Evolutionary conservation across 2,329 filamentous ascomycete species (phyloP), one percentile per base, ranked within the genome.

Genomic region (Colletotrichum truncatum): DNA sequence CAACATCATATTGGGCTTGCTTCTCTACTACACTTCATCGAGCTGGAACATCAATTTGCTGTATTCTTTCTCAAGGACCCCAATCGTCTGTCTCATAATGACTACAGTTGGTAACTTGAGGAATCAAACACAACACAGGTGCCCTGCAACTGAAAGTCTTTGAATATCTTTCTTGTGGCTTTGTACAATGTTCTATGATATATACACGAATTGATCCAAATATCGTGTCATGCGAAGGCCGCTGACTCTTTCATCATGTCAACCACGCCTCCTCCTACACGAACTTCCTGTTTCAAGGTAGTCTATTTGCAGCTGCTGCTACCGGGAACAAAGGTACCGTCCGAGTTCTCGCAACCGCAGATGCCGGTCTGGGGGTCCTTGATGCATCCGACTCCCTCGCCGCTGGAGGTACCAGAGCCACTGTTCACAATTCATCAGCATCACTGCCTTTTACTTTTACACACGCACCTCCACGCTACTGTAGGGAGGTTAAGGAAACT

Each of bases 341-440:
- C 63, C 21, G 63, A 66, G 57, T 66, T 63, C 49, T 63, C 63
- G 43, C 63, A 66, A 6, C 63, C 63, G 30, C 63, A 66, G 26
- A 55, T 43, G 57, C 57, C 57, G n/a, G 49, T 66, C n/a, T 36
- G 51, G 43, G 62, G 62, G 57, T 65, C 62, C 49, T 51, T 62
- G 57, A 65, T 65, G 34, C 62, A 65, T 6, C 49, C 62, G 21
- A 49, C 45, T 16, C 62, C 57, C 34, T 43, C 49, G 14, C 57
- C 57, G 18, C 12, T n/a, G 4, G 38, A 30, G 11, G 45, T 43
- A n/a, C 62, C 62, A 11, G 30, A 18, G 16, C 49, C 57, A 4
- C 62, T 62, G n/a, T 38, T 3, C 10, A n/a, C 30, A 23, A 28
- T 10, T 12, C 30, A 21, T 64, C 26, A 62, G 34, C 30, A 14